A percentile compares a stretch with the other conserved stretches of the same genome.
Conservation (phyloP, 2,329 filamentous ascomycete genomes). For the Mycosphaerelloides madeirae region DNA sequence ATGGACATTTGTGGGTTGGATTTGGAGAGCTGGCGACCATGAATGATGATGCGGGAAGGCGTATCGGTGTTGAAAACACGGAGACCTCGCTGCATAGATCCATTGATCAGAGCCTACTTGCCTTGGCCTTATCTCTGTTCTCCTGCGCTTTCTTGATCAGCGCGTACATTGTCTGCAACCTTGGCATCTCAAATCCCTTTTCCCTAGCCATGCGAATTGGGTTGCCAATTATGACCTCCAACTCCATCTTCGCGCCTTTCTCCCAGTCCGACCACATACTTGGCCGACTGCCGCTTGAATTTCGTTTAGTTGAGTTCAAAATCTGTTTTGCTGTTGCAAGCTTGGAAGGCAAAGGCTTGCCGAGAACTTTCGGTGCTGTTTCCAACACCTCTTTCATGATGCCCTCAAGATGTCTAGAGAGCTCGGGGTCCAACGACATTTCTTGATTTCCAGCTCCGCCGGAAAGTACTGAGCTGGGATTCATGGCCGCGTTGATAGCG, state of each 20-base stretch:
- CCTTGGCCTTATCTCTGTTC: slow-evolving; percentile 42
- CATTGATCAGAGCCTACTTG: slow-evolving; percentile 21
- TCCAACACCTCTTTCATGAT: slow-evolving; percentile 67
- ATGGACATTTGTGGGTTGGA: slow-evolving; percentile 52
- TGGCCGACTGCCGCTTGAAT: slow-evolving; percentile 55
- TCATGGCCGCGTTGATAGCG: slow-evolving; percentile 71
- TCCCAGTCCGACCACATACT: slow-evolving; percentile 69
- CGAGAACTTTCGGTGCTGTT: slow-evolving; percentile 60
- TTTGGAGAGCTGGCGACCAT: slow-evolving; percentile 39
- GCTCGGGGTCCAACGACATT: slow-evolving; percentile 61
- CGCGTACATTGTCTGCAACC: slow-evolving; percentile 64
- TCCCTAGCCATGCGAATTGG: slow-evolving; percentile 61
- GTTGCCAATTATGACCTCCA: slow-evolving; percentile 69
- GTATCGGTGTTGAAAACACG: too few species aligned
- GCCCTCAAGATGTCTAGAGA: slow-evolving; percentile 57
- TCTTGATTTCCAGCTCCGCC: slow-evolving; percentile 61
- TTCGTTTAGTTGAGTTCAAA: slow-evolving; percentile 58
- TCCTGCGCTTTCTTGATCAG: slow-evolving; percentile 59
- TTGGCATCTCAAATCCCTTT: slow-evolving; percentile 60
- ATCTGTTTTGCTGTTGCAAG: slow-evolving; percentile 62
- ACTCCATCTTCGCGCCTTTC: slow-evolving; percentile 59
- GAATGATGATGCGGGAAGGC: not conserved
- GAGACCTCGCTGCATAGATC: not conserved
- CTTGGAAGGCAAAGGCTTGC: slow-evolving; percentile 54
- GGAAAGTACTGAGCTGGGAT: slow-evolving; percentile 64